These are phyloP conservation scores for Aegilops longissima DNA, from an alignment of 176 grass and related monocot species.

Conservation along the genomic window DNA sequence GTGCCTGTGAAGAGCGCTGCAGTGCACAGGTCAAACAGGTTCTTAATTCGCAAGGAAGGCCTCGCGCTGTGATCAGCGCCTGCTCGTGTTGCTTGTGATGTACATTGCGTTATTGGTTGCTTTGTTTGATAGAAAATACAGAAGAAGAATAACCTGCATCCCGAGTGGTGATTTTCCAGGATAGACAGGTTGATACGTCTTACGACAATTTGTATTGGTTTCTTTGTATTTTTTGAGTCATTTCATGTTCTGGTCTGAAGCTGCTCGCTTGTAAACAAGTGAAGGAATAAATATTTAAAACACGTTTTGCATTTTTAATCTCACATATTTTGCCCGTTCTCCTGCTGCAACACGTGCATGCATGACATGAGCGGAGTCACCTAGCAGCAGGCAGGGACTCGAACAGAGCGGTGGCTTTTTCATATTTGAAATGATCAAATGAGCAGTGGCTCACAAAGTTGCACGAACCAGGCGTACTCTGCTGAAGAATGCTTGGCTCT, in stretches of 20 bases:
- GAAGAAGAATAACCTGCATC: slow-evolving; percentile 26
- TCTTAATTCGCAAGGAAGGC: slow-evolving; percentile 59
- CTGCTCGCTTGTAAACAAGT: background rate
- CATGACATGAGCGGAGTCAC: background rate
- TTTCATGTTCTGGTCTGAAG: slow-evolving; percentile 8
- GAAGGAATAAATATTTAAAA: background rate
- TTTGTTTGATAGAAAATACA: slow-evolving; percentile 28
- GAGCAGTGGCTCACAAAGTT: too few relatives aligned
- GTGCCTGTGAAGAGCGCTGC: slow-evolving; percentile 26
- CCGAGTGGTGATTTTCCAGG: background rate
- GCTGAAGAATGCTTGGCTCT: too few relatives aligned
- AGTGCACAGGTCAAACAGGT: slow-evolving; percentile 67
- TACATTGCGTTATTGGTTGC: slow-evolving; percentile 3
- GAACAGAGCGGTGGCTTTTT: too few relatives aligned
- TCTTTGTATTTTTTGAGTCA: slow-evolving; percentile 19
- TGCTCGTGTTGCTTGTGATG: slow-evolving; percentile 2
- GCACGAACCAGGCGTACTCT: too few relatives aligned
- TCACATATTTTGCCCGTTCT: background rate
- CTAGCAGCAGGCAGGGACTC: background rate
- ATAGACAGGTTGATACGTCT: slow-evolving; percentile 9
- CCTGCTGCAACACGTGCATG: background rate
- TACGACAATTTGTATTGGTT: background rate
- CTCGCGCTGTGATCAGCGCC: slow-evolving; percentile 49
- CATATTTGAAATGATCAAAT: too few relatives aligned
- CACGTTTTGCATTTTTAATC: background rate